phyloP scores from a whole-genome alignment of 2,329 filamentous ascomycete species.

The Fusarium duplospermum region DNA sequence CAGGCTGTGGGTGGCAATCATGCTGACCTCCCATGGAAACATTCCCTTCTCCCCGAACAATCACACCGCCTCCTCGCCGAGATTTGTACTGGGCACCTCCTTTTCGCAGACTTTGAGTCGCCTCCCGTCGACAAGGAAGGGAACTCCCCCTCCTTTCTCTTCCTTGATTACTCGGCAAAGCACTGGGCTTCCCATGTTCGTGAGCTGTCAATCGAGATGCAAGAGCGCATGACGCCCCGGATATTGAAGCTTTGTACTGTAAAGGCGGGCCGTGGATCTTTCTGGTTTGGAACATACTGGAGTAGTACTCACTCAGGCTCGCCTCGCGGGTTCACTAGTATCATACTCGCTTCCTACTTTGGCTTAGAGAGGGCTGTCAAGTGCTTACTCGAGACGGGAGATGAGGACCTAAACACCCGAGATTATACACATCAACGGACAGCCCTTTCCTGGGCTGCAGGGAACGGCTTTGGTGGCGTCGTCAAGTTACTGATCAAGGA shows the following conservation, averaged over 20 bases:
- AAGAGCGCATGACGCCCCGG: neutral
- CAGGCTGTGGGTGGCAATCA: too few relatives aligned
- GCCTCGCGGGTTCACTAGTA: neutral
- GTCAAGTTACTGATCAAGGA: slow-evolving; percentile 3
- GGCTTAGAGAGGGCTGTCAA: neutral
- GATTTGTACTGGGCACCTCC: slow-evolving; percentile 22
- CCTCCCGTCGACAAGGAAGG: slow-evolving; percentile 1
- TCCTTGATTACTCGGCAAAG: slow-evolving; percentile 15
- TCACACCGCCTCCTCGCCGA: slow-evolving; percentile 26
- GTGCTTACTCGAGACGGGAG: neutral
- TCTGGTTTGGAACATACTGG: slow-evolving; percentile 9
- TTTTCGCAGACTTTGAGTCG: neutral
- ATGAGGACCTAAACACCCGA: slow-evolving; percentile 1
- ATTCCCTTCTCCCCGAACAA: slow-evolving; percentile 5
- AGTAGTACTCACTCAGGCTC: neutral
- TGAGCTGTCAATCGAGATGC: neutral
- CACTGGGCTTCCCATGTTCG: slow-evolving; percentile 12
- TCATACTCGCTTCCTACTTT: slow-evolving; percentile 3
- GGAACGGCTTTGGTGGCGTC: slow-evolving; percentile 7
- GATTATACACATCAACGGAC: neutral
- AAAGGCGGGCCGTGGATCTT: neutral
- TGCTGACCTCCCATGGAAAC: slow-evolving; percentile 18
- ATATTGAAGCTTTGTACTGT: neutral
- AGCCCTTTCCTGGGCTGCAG: slow-evolving; percentile 11
- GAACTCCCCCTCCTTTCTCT: neutral